phyloP scores from a whole-genome alignment of 2,329 filamentous ascomycete genomes.

The Lizonia empirigonia region DNA sequence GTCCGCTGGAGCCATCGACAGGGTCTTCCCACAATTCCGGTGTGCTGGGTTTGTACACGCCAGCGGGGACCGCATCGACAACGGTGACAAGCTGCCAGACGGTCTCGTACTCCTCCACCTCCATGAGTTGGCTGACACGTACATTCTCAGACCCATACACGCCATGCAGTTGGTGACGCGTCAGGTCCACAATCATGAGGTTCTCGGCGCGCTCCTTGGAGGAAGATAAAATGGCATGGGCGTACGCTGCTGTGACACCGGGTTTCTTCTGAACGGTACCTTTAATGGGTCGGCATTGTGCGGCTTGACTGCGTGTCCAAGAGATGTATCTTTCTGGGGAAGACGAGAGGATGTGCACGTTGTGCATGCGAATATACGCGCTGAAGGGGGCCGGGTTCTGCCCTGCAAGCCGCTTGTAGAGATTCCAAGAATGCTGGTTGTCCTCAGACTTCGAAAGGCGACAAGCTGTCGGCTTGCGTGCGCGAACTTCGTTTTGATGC shows the following conservation, averaged over 20 bases:
- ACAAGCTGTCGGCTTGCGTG: slow-evolving; percentile 30
- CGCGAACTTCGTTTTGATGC: slow-evolving; percentile 69
- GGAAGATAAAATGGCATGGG: slow-evolving; percentile 72
- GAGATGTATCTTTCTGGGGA: slow-evolving; percentile 89
- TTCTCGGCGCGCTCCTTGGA: slow-evolving; percentile 95
- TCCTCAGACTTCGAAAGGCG: slow-evolving; percentile 37
- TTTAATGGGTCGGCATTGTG: slow-evolving; percentile 92
- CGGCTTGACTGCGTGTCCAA: slow-evolving; percentile 65
- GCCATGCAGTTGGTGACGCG: slow-evolving; percentile 91
- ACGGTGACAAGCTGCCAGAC: slow-evolving; percentile 93
- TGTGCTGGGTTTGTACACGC: slow-evolving; percentile 31
- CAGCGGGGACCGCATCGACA: slow-evolving; percentile 66
- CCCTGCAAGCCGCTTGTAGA: slow-evolving; percentile 72
- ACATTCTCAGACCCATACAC: slow-evolving; percentile 78
- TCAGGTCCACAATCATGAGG: slow-evolving; percentile 96
- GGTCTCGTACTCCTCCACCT: slow-evolving; percentile 87
- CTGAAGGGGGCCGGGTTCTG: slow-evolving; percentile 85
- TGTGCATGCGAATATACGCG: slow-evolving; percentile 73
- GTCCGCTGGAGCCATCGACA: slow-evolving; percentile 25
- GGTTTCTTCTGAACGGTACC: slow-evolving; percentile 85
- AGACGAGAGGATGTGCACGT: slow-evolving; percentile 73
- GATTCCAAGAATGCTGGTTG: slow-evolving; percentile 61
- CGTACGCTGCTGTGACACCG: slow-evolving; percentile 71
- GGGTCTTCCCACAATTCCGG: slow-evolving; percentile 43
- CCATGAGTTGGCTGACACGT: slow-evolving; percentile 75